These are phyloP conservation scores for Apostasia shenzhenica DNA, from an alignment of 106 monocot genomes.

Conservation along the genomic window DNA sequence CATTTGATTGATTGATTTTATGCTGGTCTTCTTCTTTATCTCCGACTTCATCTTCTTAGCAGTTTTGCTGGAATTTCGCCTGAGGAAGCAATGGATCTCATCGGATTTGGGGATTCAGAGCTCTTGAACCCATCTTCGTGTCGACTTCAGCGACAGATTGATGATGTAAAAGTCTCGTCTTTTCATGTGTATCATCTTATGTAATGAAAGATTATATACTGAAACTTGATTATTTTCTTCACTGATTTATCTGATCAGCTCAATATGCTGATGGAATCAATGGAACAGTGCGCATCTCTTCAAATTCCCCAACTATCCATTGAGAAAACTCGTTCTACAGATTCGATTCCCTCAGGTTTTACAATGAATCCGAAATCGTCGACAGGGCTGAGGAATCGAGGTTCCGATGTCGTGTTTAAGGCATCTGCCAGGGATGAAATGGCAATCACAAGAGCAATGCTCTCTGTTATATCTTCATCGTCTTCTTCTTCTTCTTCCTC, in stretches of 20 bases:
- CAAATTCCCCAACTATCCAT: constrained; percentile 3
- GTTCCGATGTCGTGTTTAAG: constrained; percentile 16
- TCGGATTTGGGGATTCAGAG: background rate
- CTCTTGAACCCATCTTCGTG: background rate
- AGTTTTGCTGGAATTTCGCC: background rate
- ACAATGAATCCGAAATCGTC: background rate
- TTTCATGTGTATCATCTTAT: background rate
- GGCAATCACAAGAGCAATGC: constrained; percentile 52
- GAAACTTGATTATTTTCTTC: background rate
- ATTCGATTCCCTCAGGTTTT: background rate
- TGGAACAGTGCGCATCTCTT: background rate
- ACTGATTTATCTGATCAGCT: background rate
- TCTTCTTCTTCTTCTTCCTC: constrained; percentile 13
- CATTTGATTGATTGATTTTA: background rate
- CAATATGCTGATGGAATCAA: background rate
- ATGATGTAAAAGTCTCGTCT: background rate
- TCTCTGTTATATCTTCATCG: constrained; percentile 54
- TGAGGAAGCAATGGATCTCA: background rate
- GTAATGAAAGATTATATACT: too few species aligned
- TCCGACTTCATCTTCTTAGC: background rate
- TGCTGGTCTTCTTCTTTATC: background rate
- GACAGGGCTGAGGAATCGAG: background rate
- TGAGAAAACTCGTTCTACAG: background rate
- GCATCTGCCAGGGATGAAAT: constrained; percentile 41
- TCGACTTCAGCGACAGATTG: background rate